Conservation (phyloP, 2,329 filamentous ascomycete genomes). For the Aspergillus udagawae region DNA sequence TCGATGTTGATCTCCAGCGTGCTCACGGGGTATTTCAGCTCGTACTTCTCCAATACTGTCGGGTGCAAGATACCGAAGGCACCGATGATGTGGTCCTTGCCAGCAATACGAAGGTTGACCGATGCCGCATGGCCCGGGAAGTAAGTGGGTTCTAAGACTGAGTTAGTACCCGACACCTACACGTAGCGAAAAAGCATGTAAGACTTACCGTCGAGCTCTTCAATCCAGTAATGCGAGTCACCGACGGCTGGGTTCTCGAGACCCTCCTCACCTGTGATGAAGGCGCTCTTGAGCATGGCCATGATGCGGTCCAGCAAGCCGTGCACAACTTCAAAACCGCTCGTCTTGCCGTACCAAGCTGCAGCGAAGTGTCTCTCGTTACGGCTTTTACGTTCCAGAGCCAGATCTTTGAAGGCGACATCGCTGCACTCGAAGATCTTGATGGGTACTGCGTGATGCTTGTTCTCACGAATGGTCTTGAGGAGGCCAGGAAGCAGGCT, state of each 20-base stretch:
- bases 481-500: constrained; percentile 80
- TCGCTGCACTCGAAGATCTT: constrained; percentile 91
- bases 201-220: constrained; percentile 71
- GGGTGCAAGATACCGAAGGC: constrained; percentile 94
- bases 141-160: constrained; percentile 68
- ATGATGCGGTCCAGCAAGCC: constrained; percentile 88
- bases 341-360: constrained; percentile 89
- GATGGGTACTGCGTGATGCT: constrained; percentile 80
- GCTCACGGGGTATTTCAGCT: constrained; percentile 88
- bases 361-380: constrained; percentile 97
- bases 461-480: constrained; percentile 93
- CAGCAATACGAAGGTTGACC: constrained; percentile 70
- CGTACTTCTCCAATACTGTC: constrained; percentile 87
- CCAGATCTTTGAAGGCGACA: constrained; percentile 83
- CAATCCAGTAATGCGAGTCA: constrained; percentile 82
- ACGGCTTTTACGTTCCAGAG: constrained; percentile 75
- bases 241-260: constrained; percentile 56
- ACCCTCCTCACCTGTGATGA: constrained; percentile 72
- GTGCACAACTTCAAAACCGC: constrained; percentile 93
- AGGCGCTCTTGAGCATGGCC: constrained; percentile 82
- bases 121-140: constrained; percentile 85
- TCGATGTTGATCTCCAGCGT: constrained; percentile 93
- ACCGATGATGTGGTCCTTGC: constrained; percentile 73
- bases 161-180: background rate
- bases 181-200: constrained; percentile 1